Conservation (phyloP, 305 asterid species). For the Salvia sclarea region DNA sequence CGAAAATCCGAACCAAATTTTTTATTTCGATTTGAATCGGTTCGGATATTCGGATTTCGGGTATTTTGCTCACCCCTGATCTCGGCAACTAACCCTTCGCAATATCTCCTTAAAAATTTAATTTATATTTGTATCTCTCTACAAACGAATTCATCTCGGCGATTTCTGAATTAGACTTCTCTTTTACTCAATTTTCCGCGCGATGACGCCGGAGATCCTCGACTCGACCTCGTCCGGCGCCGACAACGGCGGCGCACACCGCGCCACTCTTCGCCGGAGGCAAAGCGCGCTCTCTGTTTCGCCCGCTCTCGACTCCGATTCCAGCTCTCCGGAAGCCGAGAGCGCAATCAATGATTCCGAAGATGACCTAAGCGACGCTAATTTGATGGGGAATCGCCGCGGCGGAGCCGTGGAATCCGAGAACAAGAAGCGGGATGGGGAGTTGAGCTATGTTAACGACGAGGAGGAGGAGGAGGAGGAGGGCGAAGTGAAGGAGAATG, state of each 20-base stretch:
- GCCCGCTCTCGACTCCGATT: slow-evolving; percentile 38
- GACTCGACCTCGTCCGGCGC: slow-evolving; percentile 42
- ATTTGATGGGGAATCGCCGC: slow-evolving; percentile 39
- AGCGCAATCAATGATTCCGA: slow-evolving; percentile 32
- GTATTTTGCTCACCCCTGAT: too few relatives aligned
- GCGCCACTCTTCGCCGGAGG: slow-evolving; percentile 44
- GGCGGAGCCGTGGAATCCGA: slow-evolving; percentile 36
- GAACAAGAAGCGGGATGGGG: slow-evolving; percentile 36
- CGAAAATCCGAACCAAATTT: too few relatives aligned
- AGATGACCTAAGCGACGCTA: slow-evolving; percentile 32
- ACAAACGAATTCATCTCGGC: slow-evolving; percentile 6
- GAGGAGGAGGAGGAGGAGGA: slow-evolving; percentile 24
- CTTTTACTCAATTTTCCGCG: neutral
- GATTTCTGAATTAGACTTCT: too few relatives aligned
- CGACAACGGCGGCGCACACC: slow-evolving; percentile 32
- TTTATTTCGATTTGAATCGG: too few relatives aligned
- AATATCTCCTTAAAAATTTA: too few relatives aligned
- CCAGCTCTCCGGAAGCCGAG: slow-evolving; percentile 39
- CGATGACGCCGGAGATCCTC: slow-evolving; percentile 44
- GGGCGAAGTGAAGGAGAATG: slow-evolving; percentile 42
- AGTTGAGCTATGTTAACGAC: slow-evolving; percentile 30
- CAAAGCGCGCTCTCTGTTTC: slow-evolving; percentile 33
- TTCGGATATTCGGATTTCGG: too few relatives aligned
- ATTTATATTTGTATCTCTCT: slow-evolving; percentile 12
- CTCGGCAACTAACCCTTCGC: too few relatives aligned